A percentile compares a stretch with the other conserved stretches of the same genome.
Evolutionary conservation across 495 filamentous ascomycete species (phyloP).

Genomic region (Filosporella fistucella): DNA sequence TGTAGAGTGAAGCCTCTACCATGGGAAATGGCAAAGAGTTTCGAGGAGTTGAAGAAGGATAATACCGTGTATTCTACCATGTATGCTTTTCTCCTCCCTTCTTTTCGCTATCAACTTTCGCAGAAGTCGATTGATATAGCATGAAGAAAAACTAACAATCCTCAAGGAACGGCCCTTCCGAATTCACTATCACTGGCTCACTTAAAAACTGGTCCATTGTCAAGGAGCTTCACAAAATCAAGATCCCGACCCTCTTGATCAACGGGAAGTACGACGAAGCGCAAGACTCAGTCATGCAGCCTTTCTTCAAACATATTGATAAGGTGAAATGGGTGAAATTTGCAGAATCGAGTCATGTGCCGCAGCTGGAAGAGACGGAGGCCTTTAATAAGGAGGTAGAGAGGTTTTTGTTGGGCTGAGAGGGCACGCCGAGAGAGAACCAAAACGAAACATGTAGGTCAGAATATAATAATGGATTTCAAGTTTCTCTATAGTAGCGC

Average conservation of each 20-base stretch:
- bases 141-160: not conserved
- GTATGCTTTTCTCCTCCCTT: constrained; percentile 22
- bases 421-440: too few relatives aligned
- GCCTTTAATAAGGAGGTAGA: constrained; percentile 24
- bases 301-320: constrained; percentile 38
- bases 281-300: constrained; percentile 35
- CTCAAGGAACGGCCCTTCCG: constrained; percentile 40
- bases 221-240: constrained; percentile 29
- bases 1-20: constrained; percentile 37
- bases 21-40: constrained; percentile 21
- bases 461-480: too few relatives aligned
- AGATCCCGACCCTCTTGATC: constrained; percentile 36
- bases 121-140: too few relatives aligned
- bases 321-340: constrained; percentile 44
- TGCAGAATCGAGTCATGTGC: constrained; percentile 38
- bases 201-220: constrained; percentile 39
- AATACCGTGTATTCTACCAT: constrained; percentile 40
- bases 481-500: too few relatives aligned
- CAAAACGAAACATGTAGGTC: too few relatives aligned
- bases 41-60: constrained; percentile 36
- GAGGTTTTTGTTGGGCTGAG: constrained; percentile 18
- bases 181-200: constrained; percentile 38
- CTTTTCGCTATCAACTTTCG: too few relatives aligned
- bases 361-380: constrained; percentile 40
- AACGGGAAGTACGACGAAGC: constrained; percentile 48